Evolutionary conservation across 495 filamentous ascomycete genomes (phyloP).

Genomic region (Darksidea phi): DNA sequence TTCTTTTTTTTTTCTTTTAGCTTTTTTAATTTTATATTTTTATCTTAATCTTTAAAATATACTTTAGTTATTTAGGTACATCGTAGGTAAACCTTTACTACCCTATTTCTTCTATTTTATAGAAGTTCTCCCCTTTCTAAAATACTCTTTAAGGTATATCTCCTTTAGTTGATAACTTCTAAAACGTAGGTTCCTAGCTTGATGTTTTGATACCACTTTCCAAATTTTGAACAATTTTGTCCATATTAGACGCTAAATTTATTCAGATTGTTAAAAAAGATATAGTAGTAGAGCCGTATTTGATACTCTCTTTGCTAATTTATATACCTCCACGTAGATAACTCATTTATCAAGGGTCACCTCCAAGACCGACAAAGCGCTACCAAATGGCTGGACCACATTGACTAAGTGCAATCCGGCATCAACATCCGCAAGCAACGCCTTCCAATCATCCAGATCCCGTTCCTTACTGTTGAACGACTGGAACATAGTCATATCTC

Average conservation of each 20-base stretch:
- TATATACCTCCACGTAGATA: not conserved
- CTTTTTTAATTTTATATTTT: too few relatives aligned
- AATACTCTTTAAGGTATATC: slow-evolving; percentile 7
- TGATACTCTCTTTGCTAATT: not conserved
- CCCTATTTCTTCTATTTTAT: slow-evolving; percentile 4
- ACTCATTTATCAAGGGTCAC: not conserved
- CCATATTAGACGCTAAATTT: too few relatives aligned
- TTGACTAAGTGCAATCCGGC: not conserved
- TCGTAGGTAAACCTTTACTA: slow-evolving; percentile 6
- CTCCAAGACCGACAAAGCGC: slow-evolving; percentile 18
- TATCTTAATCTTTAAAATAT: slow-evolving; percentile 12
- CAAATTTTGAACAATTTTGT: too few relatives aligned
- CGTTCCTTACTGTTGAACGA: slow-evolving; percentile 23
- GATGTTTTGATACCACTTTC: too few relatives aligned
- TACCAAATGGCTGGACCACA: slow-evolving; percentile 12
- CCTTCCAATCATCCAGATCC: slow-evolving; percentile 25
- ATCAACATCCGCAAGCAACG: slow-evolving; percentile 8
- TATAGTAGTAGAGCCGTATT: not conserved
- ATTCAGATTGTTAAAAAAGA: too few relatives aligned
- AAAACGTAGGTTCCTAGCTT: too few relatives aligned
- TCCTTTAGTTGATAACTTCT: not conserved
- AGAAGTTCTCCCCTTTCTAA: slow-evolving; percentile 1
- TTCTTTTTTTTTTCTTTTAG: too few relatives aligned
- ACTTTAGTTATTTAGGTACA: slow-evolving; percentile 1
- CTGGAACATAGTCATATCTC: slow-evolving; percentile 22